Base-by-base conservation (phyloP, 2,329 filamentous ascomycete genomes). In the Aspergillus sp. region DNA sequence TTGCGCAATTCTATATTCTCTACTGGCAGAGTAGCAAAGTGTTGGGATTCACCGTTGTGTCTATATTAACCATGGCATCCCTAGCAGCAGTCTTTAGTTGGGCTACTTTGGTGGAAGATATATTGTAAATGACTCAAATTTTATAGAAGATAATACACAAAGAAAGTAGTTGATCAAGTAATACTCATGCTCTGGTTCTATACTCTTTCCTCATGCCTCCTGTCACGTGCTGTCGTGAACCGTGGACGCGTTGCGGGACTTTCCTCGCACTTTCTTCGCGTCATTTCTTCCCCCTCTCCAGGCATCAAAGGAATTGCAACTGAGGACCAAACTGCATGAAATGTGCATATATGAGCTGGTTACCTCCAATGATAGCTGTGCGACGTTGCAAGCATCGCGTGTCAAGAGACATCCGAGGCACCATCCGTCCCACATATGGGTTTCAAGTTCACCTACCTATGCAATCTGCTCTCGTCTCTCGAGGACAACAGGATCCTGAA, bases 401-500 rank as follows among this genome's bases (percentile, higher is more conserved):
- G n/a, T 42, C 30, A 34, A 47, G 15, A 34, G 12, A 27, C 42
- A 57, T 30, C 34, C 17, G 22, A 51, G n/a, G 4, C 24, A 19
- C 12, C 15, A 27, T n/a, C 1, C 30, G 45, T 47, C 37, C 9
- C 19, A 57, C 56, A 53, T 52, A 79, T 79, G 77, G 73, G 75
- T 12, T 79, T 80, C 68, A 75, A 77, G 48, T 96, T 95, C 72
- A 76, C 80, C n/a, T 79, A 83, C 59, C 77, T 96, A 46, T 93
- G 90, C 77, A 84, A 89, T 60, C 79, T 96, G 4, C 80, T 96
- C 44, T 86, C 92, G 60, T 76, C 81, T 22, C 79, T 92, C 15
- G 86, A 92, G 64, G 70, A 73, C 9, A 77, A 82, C 58, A 66
- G 70, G 69, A 65, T 66, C 34, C 40, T 71, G 22, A 77, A 75